Conservation (phyloP, 805 yeast genomes). For the Saccharomycopsis amapae region DNA sequence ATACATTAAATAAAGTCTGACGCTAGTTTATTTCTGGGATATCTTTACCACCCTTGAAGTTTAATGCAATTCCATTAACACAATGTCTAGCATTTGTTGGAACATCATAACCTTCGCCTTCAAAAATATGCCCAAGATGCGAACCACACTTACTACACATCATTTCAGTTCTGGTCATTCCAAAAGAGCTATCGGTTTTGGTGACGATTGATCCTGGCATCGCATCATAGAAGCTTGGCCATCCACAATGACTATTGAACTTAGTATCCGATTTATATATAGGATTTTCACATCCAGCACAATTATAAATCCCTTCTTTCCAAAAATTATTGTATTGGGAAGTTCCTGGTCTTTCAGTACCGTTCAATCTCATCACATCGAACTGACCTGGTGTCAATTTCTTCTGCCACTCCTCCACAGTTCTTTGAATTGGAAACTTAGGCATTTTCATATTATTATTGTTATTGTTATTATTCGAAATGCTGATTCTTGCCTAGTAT, state of each 20-base stretch:
- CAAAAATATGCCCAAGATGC: conserved; percentile 92
- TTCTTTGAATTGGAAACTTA: conserved; percentile 23
- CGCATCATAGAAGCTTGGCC: conserved; percentile 96
- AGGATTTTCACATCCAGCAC: conserved; percentile 83
- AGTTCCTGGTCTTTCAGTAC: conserved; percentile 40
- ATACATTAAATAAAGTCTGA: too few species aligned
- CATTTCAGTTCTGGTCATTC: conserved; percentile 87
- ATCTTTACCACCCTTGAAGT: conserved; percentile 34
- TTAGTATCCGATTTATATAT: conserved; percentile 74
- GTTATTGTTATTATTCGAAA: neutral
- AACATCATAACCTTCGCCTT: conserved; percentile 82
- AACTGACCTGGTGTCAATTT: conserved; percentile 69
- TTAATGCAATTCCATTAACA: conserved; percentile 79
- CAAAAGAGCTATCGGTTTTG: conserved; percentile 53
- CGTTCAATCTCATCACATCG: conserved; percentile 57
- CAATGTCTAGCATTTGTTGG: conserved; percentile 94
- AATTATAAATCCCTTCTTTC: conserved; percentile 58
- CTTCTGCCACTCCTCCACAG: conserved; percentile 73
- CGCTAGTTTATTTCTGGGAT: too few species aligned
- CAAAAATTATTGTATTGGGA: conserved; percentile 36
- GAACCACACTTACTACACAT: conserved; percentile 84
- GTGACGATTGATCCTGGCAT: conserved; percentile 69
- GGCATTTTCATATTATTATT: neutral
- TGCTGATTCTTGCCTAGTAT: too few species aligned
- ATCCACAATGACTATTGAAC: conserved; percentile 89